A percentile compares a stretch with the other conserved stretches of the same genome.
phyloP scores from a whole-genome alignment of 2,329 filamentous ascomycete species.

The Fusarium luffae region DNA sequence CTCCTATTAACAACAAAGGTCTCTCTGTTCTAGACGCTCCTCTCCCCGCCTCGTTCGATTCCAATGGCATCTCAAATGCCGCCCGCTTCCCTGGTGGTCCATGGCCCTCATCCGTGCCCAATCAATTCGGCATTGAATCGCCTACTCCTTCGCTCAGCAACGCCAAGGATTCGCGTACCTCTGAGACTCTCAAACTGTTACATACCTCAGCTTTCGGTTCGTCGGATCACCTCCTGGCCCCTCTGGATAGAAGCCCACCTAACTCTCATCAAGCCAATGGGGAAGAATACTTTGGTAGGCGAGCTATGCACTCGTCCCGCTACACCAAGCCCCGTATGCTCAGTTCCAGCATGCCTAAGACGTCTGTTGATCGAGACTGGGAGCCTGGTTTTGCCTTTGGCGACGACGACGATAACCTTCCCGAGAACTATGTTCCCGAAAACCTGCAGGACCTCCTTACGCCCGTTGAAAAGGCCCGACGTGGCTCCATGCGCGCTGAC shows the following conservation, averaged over 20 bases:
- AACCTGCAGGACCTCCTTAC: constrained; percentile 74
- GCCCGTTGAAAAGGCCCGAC: constrained; percentile 72
- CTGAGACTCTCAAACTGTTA: constrained; percentile 71
- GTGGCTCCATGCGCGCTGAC: constrained; percentile 69
- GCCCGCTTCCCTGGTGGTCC: constrained; percentile 82
- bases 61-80: constrained; percentile 91
- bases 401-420: constrained; percentile 75
- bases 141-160: constrained; percentile 78
- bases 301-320: constrained; percentile 76
- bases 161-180: constrained; percentile 69
- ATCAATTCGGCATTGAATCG: constrained; percentile 89
- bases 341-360: constrained; percentile 75
- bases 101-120: constrained; percentile 91
- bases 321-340: constrained; percentile 74
- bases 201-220: constrained; percentile 76
- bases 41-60: constrained; percentile 94
- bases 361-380: constrained; percentile 72
- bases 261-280: constrained; percentile 63
- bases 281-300: constrained; percentile 75
- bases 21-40: constrained; percentile 94
- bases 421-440: constrained; percentile 75
- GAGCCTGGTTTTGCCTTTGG: constrained; percentile 76
- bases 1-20: constrained; percentile 75
- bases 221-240: constrained; percentile 69
- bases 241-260: constrained; percentile 59